phyloP scores from a whole-genome alignment of 805 yeast species.

The Myxozyma melibiosi region DNA sequence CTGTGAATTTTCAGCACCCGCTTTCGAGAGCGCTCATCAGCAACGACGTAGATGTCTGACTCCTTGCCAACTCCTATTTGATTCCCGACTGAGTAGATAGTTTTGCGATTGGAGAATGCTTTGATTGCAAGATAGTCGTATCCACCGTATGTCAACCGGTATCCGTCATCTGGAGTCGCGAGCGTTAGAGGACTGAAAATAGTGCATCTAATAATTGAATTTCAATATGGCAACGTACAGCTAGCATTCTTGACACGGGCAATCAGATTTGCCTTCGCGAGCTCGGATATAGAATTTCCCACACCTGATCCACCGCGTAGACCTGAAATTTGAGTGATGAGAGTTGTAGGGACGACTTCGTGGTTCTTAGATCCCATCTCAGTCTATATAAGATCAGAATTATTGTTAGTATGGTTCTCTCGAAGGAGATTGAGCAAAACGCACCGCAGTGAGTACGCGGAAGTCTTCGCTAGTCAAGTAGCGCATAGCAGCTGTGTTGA shows the following conservation, averaged over 20 bases:
- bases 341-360: slow-evolving; percentile 86
- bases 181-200: background rate
- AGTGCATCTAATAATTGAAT: background rate
- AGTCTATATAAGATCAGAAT: slow-evolving; percentile 27
- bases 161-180: slow-evolving; percentile 71
- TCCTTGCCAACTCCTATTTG: slow-evolving; percentile 97
- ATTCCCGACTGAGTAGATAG: slow-evolving; percentile 76
- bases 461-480: slow-evolving; percentile 90
- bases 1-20: slow-evolving; percentile 88
- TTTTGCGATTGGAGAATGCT: slow-evolving; percentile 72
- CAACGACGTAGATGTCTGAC: slow-evolving; percentile 87
- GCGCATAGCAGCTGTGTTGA: slow-evolving; percentile 91
- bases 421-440: slow-evolving; percentile 1
- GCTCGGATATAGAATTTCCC: slow-evolving; percentile 73
- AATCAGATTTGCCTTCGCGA: slow-evolving; percentile 82
- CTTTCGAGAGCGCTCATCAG: slow-evolving; percentile 64
- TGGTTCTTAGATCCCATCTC: slow-evolving; percentile 92
- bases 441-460: slow-evolving; percentile 78
- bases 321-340: slow-evolving; percentile 80
- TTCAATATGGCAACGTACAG: slow-evolving; percentile 39
- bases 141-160: slow-evolving; percentile 83
- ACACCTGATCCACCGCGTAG: slow-evolving; percentile 75
- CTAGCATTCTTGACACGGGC: slow-evolving; percentile 83
- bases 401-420: background rate
- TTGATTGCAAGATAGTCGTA: slow-evolving; percentile 90